These are phyloP conservation scores for Dryadomyces sulphureus DNA, from an alignment of 2,329 filamentous ascomycete species.

Conservation along the genomic window DNA sequence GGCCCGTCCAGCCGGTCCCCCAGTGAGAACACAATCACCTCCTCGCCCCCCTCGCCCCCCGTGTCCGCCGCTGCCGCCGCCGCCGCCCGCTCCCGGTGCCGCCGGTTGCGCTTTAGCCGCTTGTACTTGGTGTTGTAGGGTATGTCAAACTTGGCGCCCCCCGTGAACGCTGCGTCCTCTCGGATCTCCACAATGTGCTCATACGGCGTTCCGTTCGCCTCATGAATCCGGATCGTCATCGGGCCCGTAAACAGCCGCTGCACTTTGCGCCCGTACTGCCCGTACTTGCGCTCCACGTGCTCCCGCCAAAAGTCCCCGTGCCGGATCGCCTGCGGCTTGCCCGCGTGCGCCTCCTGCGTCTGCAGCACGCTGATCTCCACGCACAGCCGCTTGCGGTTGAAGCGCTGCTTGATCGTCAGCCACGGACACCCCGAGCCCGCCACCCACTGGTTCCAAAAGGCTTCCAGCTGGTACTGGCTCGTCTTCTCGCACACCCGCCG, in stretches of 20 bases:
- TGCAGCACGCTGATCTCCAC: constrained; percentile 86
- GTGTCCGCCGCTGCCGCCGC: constrained; percentile 46
- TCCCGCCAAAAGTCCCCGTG: constrained; percentile 70
- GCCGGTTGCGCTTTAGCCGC: constrained; percentile 74
- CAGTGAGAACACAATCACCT: constrained; percentile 70
- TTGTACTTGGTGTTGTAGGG: constrained; percentile 99
- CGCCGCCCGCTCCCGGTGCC: constrained; percentile 63
- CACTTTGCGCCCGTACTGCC: constrained; percentile 52
- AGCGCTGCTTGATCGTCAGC: constrained; percentile 74
- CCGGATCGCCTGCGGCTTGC: constrained; percentile 39
- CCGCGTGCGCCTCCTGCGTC: constrained; percentile 44
- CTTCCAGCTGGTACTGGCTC: constrained; percentile 63
- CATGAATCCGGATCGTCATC: constrained; percentile 95
- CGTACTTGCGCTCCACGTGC: constrained; percentile 62
- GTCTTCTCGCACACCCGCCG: constrained; percentile 76
- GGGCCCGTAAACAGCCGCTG: constrained; percentile 62
- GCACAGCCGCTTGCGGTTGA: constrained; percentile 95
- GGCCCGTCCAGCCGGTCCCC: constrained; percentile 78
- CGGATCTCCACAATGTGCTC: constrained; percentile 96
- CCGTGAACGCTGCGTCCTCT: constrained; percentile 48
- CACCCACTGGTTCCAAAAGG: constrained; percentile 91
- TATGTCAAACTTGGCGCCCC: constrained; percentile 69
- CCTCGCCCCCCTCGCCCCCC: constrained; percentile 38
- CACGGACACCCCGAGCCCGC: constrained; percentile 75
- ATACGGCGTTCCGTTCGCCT: constrained; percentile 94